Conservation (phyloP, 2,329 filamentous ascomycete species). For the Colletotrichum paranaense region DNA sequence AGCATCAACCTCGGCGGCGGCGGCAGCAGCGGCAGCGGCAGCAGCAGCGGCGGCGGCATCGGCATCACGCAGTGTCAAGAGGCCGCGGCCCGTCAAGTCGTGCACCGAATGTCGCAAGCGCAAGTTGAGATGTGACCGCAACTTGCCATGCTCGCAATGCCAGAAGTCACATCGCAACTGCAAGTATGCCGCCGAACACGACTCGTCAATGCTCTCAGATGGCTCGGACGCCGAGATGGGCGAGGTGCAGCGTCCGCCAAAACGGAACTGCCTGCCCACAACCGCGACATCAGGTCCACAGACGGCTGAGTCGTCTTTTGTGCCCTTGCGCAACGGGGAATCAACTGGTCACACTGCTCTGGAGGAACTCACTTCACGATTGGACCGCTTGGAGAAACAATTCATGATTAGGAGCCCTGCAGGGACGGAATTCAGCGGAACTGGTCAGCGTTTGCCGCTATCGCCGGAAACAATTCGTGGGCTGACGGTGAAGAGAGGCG, state of each 20-base stretch:
- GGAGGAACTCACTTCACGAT: slow-evolving; percentile 60
- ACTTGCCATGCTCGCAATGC: slow-evolving; percentile 68
- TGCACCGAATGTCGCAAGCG: slow-evolving; percentile 68
- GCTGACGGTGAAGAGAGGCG: slow-evolving; percentile 60
- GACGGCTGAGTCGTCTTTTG: slow-evolving; percentile 9
- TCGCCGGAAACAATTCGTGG: slow-evolving; percentile 60
- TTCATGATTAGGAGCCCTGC: slow-evolving; percentile 55
- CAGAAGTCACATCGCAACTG: slow-evolving; percentile 66
- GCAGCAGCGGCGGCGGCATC: slow-evolving; percentile 20
- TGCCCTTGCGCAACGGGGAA: slow-evolving; percentile 43
- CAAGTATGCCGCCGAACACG: slow-evolving; percentile 63
- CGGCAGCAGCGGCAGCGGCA: background rate
- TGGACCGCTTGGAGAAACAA: slow-evolving; percentile 66
- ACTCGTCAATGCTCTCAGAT: slow-evolving; percentile 60
- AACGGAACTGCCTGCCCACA: slow-evolving; percentile 48
- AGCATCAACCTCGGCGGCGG: background rate
- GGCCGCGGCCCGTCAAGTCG: slow-evolving; percentile 66
- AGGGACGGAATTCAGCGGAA: slow-evolving; percentile 48
- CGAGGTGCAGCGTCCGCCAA: slow-evolving; percentile 49
- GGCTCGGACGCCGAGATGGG: slow-evolving; percentile 55
- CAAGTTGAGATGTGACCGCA: slow-evolving; percentile 67
- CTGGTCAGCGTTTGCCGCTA: slow-evolving; percentile 45
- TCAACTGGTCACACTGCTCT: slow-evolving; percentile 47
- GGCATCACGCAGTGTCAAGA: slow-evolving; percentile 58
- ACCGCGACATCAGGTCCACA: slow-evolving; percentile 13